Conservation (phyloP, 1,139 yeast species). For the Pichia sp. region DNA sequence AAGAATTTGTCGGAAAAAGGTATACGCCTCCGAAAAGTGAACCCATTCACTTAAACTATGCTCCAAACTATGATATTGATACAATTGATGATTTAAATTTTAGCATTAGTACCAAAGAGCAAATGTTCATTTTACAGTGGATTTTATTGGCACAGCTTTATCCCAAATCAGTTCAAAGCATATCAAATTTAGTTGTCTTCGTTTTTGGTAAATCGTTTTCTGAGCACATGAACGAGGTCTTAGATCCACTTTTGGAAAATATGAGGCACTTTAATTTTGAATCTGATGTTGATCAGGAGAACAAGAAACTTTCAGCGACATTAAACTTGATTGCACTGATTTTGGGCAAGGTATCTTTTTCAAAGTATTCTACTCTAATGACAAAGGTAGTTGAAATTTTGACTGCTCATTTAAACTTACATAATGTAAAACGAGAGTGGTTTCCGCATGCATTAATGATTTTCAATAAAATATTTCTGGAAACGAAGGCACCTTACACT, state of each 20-base stretch:
- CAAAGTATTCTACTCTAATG: conserved; percentile 25
- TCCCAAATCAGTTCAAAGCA: conserved; percentile 42
- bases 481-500: conserved; percentile 36
- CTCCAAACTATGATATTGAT: conserved; percentile 23
- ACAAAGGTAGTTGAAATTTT: conserved; percentile 36
- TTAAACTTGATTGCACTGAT: conserved; percentile 43
- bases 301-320: conserved; percentile 35
- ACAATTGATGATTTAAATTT: conserved; percentile 37
- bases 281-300: conserved; percentile 20
- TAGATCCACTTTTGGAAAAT: conserved; percentile 32
- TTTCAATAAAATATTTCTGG: conserved; percentile 42
- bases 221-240: conserved; percentile 27
- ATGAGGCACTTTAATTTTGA: conserved; percentile 32
- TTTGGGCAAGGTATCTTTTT: conserved; percentile 33
- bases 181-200: conserved; percentile 42
- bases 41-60: conserved; percentile 32
- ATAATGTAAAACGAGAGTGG: conserved; percentile 39
- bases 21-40: conserved; percentile 24
- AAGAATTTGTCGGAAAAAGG: not conserved
- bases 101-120: conserved; percentile 31
- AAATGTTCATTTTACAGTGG: conserved; percentile 39
- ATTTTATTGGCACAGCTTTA: conserved; percentile 41
- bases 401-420: conserved; percentile 32
- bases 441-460: conserved; percentile 43
- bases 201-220: conserved; percentile 29